Conservation (phyloP, 1,139 yeast genomes). For the Spencermartinsiella ligniputridi region DNA sequence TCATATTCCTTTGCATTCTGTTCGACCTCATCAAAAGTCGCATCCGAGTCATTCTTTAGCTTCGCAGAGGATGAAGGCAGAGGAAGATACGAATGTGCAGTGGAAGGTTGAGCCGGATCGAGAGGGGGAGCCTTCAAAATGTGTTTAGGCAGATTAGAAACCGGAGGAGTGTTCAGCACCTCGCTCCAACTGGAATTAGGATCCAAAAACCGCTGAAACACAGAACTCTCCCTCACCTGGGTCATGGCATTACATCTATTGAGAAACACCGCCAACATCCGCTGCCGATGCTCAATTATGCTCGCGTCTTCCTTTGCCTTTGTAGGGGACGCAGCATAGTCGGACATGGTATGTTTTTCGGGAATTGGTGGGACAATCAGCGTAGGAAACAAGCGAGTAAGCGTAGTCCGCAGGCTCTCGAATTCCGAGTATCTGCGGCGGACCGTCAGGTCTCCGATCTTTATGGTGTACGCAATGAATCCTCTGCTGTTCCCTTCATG, state of each 20-base stretch:
- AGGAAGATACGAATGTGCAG: slow-evolving; percentile 62
- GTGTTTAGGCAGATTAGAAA: slow-evolving; percentile 49
- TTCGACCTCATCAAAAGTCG: slow-evolving; percentile 42
- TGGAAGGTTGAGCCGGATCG: slow-evolving; percentile 48
- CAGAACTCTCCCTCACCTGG: slow-evolving; percentile 53
- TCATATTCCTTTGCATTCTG: slow-evolving; percentile 54
- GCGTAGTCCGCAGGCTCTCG: slow-evolving; percentile 68
- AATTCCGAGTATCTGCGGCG: slow-evolving; percentile 89
- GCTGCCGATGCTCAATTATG: slow-evolving; percentile 60
- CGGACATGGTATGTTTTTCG: slow-evolving; percentile 68
- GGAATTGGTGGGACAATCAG: slow-evolving; percentile 90
- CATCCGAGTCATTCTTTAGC: slow-evolving; percentile 29
- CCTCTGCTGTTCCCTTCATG: slow-evolving; percentile 70
- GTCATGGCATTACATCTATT: slow-evolving; percentile 65
- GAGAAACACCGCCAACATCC: slow-evolving; percentile 72
- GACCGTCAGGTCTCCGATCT: slow-evolving; percentile 54
- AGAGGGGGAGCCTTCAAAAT: slow-evolving; percentile 52
- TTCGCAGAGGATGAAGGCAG: slow-evolving; percentile 47
- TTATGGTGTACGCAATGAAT: slow-evolving; percentile 77
- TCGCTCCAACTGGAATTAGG: slow-evolving; percentile 78
- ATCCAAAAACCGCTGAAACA: slow-evolving; percentile 73
- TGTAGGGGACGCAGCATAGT: slow-evolving; percentile 50
- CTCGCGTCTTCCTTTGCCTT: slow-evolving; percentile 51
- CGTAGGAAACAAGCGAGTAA: slow-evolving; percentile 75
- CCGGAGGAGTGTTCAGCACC: slow-evolving; percentile 54